These are phyloP conservation scores for Ailanthus altissimus DNA, from an alignment of 345 rosid genomes.

Conservation along the genomic window DNA sequence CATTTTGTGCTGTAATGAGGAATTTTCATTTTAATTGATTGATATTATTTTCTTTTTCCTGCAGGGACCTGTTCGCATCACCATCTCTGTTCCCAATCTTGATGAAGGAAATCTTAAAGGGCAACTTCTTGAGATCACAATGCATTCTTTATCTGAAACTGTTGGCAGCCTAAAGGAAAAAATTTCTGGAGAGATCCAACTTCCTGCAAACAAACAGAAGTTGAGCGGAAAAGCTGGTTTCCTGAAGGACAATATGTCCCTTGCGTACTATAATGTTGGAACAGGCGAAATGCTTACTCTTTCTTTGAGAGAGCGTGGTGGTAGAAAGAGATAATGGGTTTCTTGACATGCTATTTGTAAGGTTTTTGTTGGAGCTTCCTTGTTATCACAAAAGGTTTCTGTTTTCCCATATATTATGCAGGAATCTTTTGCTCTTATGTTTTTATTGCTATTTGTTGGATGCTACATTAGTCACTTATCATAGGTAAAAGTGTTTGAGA, in stretches of 20 bases:
- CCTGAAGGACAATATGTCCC: slow-evolving; percentile 60
- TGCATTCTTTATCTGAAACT: slow-evolving; percentile 56
- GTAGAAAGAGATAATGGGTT: slow-evolving; percentile 52
- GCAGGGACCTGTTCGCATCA: slow-evolving; percentile 57
- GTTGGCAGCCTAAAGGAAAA: slow-evolving; percentile 65
- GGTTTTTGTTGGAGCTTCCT: no score
- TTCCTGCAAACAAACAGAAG: slow-evolving; percentile 66
- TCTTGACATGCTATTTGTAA: no score
- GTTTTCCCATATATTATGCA: no score
- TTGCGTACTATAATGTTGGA: slow-evolving; percentile 53
- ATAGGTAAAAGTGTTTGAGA: no score
- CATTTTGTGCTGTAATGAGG: neutral
- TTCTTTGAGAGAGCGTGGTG: slow-evolving; percentile 64
- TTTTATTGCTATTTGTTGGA: no score
- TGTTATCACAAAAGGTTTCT: no score
- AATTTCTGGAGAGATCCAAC: slow-evolving; percentile 65
- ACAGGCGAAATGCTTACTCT: slow-evolving; percentile 48
- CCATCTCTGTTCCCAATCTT: slow-evolving; percentile 49
- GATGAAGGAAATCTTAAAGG: slow-evolving; percentile 69
- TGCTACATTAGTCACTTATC: no score
- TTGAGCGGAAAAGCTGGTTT: slow-evolving; percentile 67
- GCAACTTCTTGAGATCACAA: slow-evolving; percentile 52
- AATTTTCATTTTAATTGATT: slow-evolving; percentile 6
- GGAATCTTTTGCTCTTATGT: no score
- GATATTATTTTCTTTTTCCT: slow-evolving; percentile 7